Evolutionary conservation across 2,329 filamentous ascomycete species (phyloP).

Genomic region (Grosmannia penicillata): DNA sequence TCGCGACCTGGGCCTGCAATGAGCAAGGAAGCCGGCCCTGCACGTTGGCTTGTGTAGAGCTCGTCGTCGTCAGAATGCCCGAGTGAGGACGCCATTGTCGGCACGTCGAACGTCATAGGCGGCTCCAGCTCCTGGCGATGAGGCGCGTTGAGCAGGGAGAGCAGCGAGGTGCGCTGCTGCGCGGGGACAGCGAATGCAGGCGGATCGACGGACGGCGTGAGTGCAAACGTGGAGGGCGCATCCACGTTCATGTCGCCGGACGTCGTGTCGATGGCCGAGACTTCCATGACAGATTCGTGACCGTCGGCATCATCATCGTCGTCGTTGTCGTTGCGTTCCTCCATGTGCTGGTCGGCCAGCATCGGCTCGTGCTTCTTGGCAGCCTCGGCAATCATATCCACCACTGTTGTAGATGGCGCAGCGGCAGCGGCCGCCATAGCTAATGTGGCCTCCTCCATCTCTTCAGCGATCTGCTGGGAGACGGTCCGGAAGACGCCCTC

Average conservation of each 20-base stretch:
- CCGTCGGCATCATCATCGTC: too few species aligned
- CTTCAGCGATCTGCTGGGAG: conserved; percentile 36
- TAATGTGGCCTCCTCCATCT: conserved; percentile 18
- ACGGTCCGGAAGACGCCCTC: conserved; percentile 49
- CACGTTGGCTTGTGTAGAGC: too few species aligned
- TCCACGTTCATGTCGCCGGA: background rate
- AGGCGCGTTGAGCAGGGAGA: conserved; percentile 46
- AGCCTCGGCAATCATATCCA: background rate
- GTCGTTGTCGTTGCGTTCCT: background rate
- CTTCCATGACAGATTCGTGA: background rate
- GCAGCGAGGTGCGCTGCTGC: conserved; percentile 40
- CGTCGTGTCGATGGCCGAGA: conserved; percentile 14
- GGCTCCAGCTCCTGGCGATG: conserved; percentile 22
- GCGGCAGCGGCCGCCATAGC: background rate
- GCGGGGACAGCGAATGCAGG: conserved; percentile 40
- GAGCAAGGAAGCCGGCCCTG: too few species aligned
- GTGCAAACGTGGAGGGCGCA: conserved; percentile 28
- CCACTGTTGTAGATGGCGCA: too few species aligned
- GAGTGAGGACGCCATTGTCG: conserved; percentile 17
- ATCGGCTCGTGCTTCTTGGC: conserved; percentile 1
- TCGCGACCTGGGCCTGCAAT: too few species aligned
- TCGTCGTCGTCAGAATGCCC: background rate
- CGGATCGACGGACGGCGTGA: conserved; percentile 48
- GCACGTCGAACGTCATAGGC: conserved; percentile 22
- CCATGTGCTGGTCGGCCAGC: background rate